Evolutionary conservation across 2,329 filamentous ascomycete genomes (phyloP).

Genomic region (Beauveria sp.): DNA sequence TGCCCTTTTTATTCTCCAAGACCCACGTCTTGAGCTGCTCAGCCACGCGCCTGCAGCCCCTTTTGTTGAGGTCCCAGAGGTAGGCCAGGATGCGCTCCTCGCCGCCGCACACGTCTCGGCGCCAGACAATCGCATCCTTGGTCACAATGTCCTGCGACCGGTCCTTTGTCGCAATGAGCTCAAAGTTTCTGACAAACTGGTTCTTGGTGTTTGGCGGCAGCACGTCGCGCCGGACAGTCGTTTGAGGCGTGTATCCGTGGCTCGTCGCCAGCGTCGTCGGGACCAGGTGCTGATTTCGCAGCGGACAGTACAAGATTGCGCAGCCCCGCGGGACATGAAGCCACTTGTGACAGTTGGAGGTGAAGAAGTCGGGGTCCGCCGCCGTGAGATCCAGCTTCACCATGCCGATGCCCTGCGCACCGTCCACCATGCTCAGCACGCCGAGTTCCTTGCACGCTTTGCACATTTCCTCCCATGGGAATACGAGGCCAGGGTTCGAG

Average conservation of each 20-base stretch:
- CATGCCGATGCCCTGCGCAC: slow-evolving; percentile 78
- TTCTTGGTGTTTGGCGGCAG: slow-evolving; percentile 41
- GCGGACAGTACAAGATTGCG: slow-evolving; percentile 72
- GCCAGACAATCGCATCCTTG: slow-evolving; percentile 63
- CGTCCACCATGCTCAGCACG: slow-evolving; percentile 71
- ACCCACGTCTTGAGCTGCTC: slow-evolving; percentile 60
- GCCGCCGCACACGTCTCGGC: slow-evolving; percentile 60
- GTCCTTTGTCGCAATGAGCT: slow-evolving; percentile 71
- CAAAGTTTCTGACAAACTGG: slow-evolving; percentile 62
- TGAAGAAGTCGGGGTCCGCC: slow-evolving; percentile 76
- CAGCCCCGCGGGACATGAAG: slow-evolving; percentile 68
- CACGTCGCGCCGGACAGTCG: slow-evolving; percentile 26
- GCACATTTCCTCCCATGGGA: slow-evolving; percentile 68
- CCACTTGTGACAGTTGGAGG: slow-evolving; percentile 90
- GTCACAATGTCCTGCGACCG: slow-evolving; percentile 65
- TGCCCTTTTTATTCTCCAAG: slow-evolving; percentile 57
- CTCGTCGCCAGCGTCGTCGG: slow-evolving; percentile 70
- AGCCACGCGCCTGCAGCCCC: slow-evolving; percentile 55
- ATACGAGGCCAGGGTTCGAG: slow-evolving; percentile 67
- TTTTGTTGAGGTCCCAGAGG: slow-evolving; percentile 51
- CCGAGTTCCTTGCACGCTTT: slow-evolving; percentile 56
- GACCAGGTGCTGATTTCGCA: slow-evolving; percentile 68
- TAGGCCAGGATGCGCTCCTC: slow-evolving; percentile 64
- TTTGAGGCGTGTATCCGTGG: slow-evolving; percentile 60
- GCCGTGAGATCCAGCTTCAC: slow-evolving; percentile 58